A percentile compares a stretch with the other conserved stretches of the same genome.
Conservation (phyloP, 768 basidiomycete genomes). For the Austroboletus eburneus region DNA sequence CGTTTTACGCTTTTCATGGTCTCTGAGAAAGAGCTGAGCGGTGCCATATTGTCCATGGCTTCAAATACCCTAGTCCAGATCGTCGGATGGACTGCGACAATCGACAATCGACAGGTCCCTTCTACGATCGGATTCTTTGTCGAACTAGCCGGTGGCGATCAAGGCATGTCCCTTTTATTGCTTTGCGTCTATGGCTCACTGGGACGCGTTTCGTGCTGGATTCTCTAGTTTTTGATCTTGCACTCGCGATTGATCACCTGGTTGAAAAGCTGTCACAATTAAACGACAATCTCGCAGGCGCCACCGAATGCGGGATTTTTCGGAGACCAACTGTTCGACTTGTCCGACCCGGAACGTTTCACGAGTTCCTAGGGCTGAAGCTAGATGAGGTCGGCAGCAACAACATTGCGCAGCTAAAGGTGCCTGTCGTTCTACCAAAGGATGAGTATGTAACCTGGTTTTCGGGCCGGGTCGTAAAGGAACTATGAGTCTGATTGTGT, state of each 20-base stretch:
- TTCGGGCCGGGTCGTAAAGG: background rate
- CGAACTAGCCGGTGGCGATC: background rate
- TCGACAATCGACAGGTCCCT: background rate
- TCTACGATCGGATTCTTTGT: background rate
- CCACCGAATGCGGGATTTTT: background rate
- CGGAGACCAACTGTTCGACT: background rate
- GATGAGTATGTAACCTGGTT: background rate
- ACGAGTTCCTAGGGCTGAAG: background rate
- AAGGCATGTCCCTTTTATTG: background rate
- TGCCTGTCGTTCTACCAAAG: background rate
- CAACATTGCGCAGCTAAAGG: background rate
- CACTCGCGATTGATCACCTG: background rate
- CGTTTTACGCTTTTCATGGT: background rate
- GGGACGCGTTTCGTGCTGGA: background rate
- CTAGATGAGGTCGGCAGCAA: background rate
- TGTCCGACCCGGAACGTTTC: background rate
- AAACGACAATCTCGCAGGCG: background rate
- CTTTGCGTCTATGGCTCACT: background rate
- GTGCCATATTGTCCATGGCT: background rate
- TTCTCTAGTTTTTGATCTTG: background rate
- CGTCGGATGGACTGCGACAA: background rate
- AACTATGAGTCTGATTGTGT: background rate
- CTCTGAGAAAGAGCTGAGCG: background rate
- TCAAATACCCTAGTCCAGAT: background rate
- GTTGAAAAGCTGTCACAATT: background rate